Evolutionary conservation across 2,329 filamentous ascomycete species (phyloP).

Genomic region (Chaetomium globosum): DNA sequence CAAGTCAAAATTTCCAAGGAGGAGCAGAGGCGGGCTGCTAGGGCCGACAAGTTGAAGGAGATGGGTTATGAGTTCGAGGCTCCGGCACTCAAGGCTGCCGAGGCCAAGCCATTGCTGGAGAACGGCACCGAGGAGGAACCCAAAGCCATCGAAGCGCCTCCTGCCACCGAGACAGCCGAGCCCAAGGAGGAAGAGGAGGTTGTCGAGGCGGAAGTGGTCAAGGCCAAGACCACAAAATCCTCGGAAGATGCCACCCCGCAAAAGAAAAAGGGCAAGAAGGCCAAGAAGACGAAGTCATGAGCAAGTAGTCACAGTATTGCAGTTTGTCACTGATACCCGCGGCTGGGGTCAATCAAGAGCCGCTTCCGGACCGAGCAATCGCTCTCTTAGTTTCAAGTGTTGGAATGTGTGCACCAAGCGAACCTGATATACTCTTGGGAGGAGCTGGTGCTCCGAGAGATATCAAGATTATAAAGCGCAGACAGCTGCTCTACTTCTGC

Average conservation of each 20-base stretch:
- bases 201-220: slow-evolving; percentile 34
- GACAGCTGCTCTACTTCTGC: slow-evolving; percentile 56
- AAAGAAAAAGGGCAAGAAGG: slow-evolving; percentile 39
- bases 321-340: slow-evolving; percentile 26
- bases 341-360: slow-evolving; percentile 11
- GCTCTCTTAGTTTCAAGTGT: background rate
- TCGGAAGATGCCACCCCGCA: slow-evolving; percentile 43
- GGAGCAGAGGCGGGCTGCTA: slow-evolving; percentile 67
- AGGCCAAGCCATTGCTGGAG: slow-evolving; percentile 43
- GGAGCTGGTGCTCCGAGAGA: slow-evolving; percentile 46
- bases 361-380: background rate
- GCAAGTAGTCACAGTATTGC: slow-evolving; percentile 14
- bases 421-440: slow-evolving; percentile 56
- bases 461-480: slow-evolving; percentile 64
- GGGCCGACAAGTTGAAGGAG: slow-evolving; percentile 74
- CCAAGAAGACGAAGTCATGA: slow-evolving; percentile 43
- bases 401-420: slow-evolving; percentile 63
- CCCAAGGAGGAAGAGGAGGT: slow-evolving; percentile 36
- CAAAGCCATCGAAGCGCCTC: slow-evolving; percentile 46
- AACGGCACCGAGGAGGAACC: slow-evolving; percentile 42
- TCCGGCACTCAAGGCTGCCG: slow-evolving; percentile 65
- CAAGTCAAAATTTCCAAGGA: slow-evolving; percentile 72
- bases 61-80: slow-evolving; percentile 82
- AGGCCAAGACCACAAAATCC: slow-evolving; percentile 41
- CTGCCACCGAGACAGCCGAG: slow-evolving; percentile 30